Evolutionary conservation across 2,329 filamentous ascomycete genomes (phyloP), one percentile per base, ranked within the genome.

Genomic region (Ceratocystiopsis sp.): DNA sequence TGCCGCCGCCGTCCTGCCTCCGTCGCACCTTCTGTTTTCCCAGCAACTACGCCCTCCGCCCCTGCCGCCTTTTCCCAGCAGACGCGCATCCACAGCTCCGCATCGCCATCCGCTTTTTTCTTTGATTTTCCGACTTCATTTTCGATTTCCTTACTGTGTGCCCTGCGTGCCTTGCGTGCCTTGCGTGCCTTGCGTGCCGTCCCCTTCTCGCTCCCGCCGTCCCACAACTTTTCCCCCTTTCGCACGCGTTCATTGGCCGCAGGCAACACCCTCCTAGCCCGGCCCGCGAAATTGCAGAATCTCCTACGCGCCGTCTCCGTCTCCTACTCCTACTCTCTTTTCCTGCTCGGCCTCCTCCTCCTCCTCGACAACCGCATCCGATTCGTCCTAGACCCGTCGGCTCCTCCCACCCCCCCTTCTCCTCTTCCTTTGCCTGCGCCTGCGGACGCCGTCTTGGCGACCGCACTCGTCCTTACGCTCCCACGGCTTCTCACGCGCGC

Each of bases 401-500:
- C 19, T 38, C 37, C 32, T 29, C 17, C 38, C 18, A 34, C 33
- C 13, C 10, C 13, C 33, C 33, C 33, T 33, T 12, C 10, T 21
- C 39, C 14, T 33, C n/a, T 11, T 21, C 39, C 14, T 13, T 15
- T 16, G 14, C n/a, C 17, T n/a, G 13, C 32, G 12, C 39, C 43
- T 42, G 46, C 41, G 61, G 63, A 62, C 60, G 63, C 65, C 64
- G 61, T 66, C 54, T 53, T 58, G 56, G 58, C 66, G 63, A 64
- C 59, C 59, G 63, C 62, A 61, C 58, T 56, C 52, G 51, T 54
- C 43, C 40, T 44, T 50, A 60, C 55, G 55, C 60, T 60, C 62
- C 64, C 59, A 69, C 66, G 67, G 65, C 65, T 68, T 61, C 67
- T 50, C 58, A 62, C 61, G 36, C 38, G 40, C 44, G 15, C 17